A percentile compares a stretch with the other conserved stretches of the same genome.
Conservation (phyloP, 192 early-diverging fungal species). For the Anaeromyces robustus region DNA sequence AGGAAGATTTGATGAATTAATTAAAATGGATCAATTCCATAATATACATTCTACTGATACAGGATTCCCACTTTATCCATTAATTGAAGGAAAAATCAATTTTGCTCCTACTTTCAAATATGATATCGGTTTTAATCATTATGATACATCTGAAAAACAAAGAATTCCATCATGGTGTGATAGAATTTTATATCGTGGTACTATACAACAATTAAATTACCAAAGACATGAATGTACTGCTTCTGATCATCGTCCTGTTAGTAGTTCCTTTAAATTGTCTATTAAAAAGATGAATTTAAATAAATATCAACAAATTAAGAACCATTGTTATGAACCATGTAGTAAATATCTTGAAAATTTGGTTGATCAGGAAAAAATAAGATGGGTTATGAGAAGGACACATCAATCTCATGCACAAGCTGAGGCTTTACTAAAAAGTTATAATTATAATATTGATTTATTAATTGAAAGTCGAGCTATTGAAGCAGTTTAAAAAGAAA, state of each 20-base stretch:
- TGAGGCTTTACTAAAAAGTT: no score
- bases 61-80: constrained; percentile 57
- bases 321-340: no score
- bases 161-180: constrained; percentile 94
- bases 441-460: no score
- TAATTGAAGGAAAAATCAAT: constrained; percentile 53
- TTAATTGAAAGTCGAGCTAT: no score
- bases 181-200: constrained; percentile 32
- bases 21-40: constrained; percentile 29
- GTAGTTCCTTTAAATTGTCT: constrained; percentile 41
- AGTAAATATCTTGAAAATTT: no score
- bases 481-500: no score
- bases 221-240: constrained; percentile 48
- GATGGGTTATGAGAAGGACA: no score
- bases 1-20: constrained; percentile 20
- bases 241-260: constrained; percentile 77
- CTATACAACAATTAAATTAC: constrained; percentile 30
- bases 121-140: constrained; percentile 48
- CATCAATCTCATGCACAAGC: no score
- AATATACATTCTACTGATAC: constrained; percentile 27
- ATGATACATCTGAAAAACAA: constrained; percentile 87
- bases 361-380: no score
- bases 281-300: constrained; percentile 42
- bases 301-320: constrained; percentile 1
- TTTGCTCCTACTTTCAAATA: constrained; percentile 99